Conservation (phyloP, 2,329 filamentous ascomycete species). For the Xylariaceae sp. region DNA sequence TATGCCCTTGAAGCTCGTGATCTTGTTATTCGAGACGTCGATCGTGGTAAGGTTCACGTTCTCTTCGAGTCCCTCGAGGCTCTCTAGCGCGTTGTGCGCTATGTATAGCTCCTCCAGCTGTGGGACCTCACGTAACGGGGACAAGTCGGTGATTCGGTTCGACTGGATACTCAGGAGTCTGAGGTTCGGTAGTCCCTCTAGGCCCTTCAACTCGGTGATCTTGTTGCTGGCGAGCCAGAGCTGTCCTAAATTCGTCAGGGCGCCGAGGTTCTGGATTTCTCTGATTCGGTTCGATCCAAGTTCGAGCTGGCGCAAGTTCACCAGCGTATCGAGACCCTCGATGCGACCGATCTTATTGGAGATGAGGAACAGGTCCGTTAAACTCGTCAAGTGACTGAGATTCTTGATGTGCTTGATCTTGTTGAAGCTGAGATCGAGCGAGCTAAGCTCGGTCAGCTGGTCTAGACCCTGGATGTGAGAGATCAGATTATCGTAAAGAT, state of each 20-base stretch:
- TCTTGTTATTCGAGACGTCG: constrained; percentile 84
- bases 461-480: constrained; percentile 81
- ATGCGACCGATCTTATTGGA: constrained; percentile 91
- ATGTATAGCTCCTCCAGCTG: constrained; percentile 91
- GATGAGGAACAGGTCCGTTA: constrained; percentile 85
- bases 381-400: constrained; percentile 66
- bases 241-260: constrained; percentile 71
- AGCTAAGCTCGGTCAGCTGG: constrained; percentile 65
- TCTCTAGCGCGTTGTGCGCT: constrained; percentile 84
- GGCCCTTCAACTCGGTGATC: constrained; percentile 74
- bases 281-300: constrained; percentile 88
- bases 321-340: constrained; percentile 72
- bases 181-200: constrained; percentile 70
- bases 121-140: constrained; percentile 66
- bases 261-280: constrained; percentile 79
- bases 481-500: constrained; percentile 95
- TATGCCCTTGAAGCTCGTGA: constrained; percentile 68
- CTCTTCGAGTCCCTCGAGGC: constrained; percentile 65
- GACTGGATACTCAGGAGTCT: constrained; percentile 91
- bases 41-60: constrained; percentile 67
- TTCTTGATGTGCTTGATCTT: constrained; percentile 99
- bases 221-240: constrained; percentile 97
- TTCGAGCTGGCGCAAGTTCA: constrained; percentile 75
- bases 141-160: constrained; percentile 77
- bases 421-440: constrained; percentile 92